phyloP scores from a whole-genome alignment of 805 yeast genomes.

The Wickerhamomyces subpelliculosus region DNA sequence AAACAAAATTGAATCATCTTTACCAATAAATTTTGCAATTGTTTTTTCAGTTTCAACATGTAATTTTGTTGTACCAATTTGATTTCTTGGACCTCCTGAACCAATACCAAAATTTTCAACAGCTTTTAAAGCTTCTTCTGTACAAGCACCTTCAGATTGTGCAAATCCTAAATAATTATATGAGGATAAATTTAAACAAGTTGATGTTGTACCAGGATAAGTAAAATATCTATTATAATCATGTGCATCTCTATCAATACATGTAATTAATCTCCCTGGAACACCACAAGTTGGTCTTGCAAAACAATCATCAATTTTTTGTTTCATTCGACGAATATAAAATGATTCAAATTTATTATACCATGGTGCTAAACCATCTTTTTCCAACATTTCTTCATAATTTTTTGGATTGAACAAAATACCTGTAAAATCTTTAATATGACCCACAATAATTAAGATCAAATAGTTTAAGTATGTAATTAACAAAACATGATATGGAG shows the following conservation, averaged over 20 bases:
- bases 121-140: slow-evolving; percentile 62
- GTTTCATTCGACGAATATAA: slow-evolving; percentile 86
- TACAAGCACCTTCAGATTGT: slow-evolving; percentile 88
- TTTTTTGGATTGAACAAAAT: slow-evolving; percentile 60
- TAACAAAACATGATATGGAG: slow-evolving; percentile 72
- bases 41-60: slow-evolving; percentile 68
- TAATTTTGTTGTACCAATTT: slow-evolving; percentile 69
- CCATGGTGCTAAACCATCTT: slow-evolving; percentile 94
- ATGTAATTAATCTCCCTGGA: slow-evolving; percentile 85
- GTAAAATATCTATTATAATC: slow-evolving; percentile 59
- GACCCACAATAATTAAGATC: slow-evolving; percentile 82
- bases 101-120: slow-evolving; percentile 71
- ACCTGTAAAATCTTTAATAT: slow-evolving; percentile 83
- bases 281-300: slow-evolving; percentile 96
- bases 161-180: slow-evolving; percentile 97
- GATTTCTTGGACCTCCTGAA: slow-evolving; percentile 69
- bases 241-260: slow-evolving; percentile 70
- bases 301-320: slow-evolving; percentile 89
- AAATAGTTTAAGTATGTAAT: slow-evolving; percentile 83
- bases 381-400: slow-evolving; percentile 61
- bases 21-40: slow-evolving; percentile 82
- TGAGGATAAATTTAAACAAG: slow-evolving; percentile 80
- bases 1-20: slow-evolving; percentile 78
- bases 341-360: slow-evolving; percentile 90
- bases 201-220: slow-evolving; percentile 68